A percentile compares a stretch with the other conserved stretches of the same genome.
These are phyloP conservation scores for Pseudogymnoascus sp. DNA, from an alignment of 2,329 filamentous ascomycete genomes.

Conservation along the genomic window DNA sequence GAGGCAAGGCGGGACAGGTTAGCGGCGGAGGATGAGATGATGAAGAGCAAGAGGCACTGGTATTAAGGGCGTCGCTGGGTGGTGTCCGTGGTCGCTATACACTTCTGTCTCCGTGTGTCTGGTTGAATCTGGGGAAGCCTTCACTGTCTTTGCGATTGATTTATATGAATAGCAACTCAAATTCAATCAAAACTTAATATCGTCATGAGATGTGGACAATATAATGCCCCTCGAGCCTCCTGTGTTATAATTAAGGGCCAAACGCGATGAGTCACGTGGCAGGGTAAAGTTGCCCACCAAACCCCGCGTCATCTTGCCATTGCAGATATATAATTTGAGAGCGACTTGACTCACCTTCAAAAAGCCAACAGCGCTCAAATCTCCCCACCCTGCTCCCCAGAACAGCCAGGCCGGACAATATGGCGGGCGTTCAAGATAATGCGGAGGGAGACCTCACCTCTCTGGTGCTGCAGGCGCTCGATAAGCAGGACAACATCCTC, in stretches of 20 bases:
- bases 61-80: background rate
- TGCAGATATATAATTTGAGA: slow-evolving; percentile 6
- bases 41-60: background rate
- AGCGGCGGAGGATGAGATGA: slow-evolving; percentile 3
- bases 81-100: background rate
- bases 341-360: slow-evolving; percentile 10
- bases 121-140: background rate
- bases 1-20: slow-evolving; percentile 24
- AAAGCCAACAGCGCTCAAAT: background rate
- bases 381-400: background rate
- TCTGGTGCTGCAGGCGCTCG: slow-evolving; percentile 58
- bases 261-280: background rate
- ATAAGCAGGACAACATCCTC: slow-evolving; percentile 54
- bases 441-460: slow-evolving; percentile 48
- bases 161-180: background rate
- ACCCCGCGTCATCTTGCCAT: slow-evolving; percentile 9
- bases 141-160: background rate
- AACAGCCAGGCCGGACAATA: slow-evolving; percentile 22
- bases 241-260: background rate
- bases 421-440: slow-evolving; percentile 36
- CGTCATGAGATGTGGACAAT: background rate
- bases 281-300: slow-evolving; percentile 8
- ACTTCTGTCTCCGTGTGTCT: background rate
- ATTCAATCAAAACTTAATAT: background rate
- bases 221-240: background rate